These are phyloP conservation scores for Fraxinus quadrangulata DNA, from an alignment of 257 asterid genomes.

Conservation along the genomic window DNA sequence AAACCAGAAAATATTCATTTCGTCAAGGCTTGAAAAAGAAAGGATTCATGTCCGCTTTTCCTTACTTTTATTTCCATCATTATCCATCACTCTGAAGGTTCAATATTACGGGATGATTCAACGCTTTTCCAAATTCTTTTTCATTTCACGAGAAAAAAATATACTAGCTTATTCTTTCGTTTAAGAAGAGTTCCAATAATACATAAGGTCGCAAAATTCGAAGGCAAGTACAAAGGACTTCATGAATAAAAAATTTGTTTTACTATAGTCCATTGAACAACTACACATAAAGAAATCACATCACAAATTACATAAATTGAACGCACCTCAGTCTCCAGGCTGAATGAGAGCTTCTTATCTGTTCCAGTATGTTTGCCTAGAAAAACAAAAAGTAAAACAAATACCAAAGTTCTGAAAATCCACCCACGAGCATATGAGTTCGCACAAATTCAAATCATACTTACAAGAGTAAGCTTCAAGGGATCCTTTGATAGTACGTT, in stretches of 20 bases:
- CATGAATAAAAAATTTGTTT: not conserved
- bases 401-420: not conserved
- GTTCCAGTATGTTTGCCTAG: constrained; percentile 89
- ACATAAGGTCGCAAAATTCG: not conserved
- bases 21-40: not conserved
- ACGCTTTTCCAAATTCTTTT: not conserved
- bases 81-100: not conserved
- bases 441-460: constrained; percentile 33
- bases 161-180: not conserved
- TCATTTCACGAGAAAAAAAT: not conserved
- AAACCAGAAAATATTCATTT: not conserved
- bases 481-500: constrained; percentile 79
- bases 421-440: constrained; percentile 10
- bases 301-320: constrained; percentile 16
- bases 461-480: constrained; percentile 95
- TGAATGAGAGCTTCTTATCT: constrained; percentile 88
- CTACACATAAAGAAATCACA: constrained; percentile 1
- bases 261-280: not conserved
- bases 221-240: not conserved
- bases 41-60: not conserved
- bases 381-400: constrained; percentile 24
- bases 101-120: not conserved
- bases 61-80: not conserved
- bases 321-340: constrained; percentile 89
- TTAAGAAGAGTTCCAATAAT: not conserved